Evolutionary conservation across 116 monocot species (phyloP).

Genomic region (Cymodocea nodosa): DNA sequence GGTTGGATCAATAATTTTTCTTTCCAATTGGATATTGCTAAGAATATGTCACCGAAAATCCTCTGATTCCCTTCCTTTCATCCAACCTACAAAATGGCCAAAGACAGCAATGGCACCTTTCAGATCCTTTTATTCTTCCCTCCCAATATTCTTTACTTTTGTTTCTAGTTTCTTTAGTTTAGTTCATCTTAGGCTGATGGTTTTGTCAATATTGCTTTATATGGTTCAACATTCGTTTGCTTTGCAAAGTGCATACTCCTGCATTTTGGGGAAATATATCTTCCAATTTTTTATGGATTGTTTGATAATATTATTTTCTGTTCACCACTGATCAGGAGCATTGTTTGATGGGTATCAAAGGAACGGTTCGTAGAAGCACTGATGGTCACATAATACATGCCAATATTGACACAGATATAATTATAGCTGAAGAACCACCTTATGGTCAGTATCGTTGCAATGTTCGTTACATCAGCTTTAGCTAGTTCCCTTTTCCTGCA

Average conservation of each 20-base stretch:
- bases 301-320: not conserved
- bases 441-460: constrained; percentile 53
- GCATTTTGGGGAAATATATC: not conserved
- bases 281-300: not conserved
- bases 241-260: not conserved
- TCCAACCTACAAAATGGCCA: no score
- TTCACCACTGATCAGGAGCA: constrained; percentile 59
- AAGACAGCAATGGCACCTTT: no score
- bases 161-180: no score
- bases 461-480: not conserved
- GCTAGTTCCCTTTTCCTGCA: not conserved
- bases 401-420: constrained; percentile 97
- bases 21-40: no score
- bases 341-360: constrained; percentile 99
- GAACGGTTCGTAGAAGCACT: constrained; percentile 97
- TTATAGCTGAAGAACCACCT: constrained; percentile 93
- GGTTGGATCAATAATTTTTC: no score
- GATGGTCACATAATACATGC: constrained; percentile 99
- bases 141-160: no score
- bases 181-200: no score
- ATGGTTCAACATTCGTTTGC: no score
- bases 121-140: no score
- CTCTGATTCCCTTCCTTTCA: no score
- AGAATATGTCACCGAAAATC: no score
- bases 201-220: no score